These are phyloP conservation scores for Globisporangium acanthophoron DNA, from an alignment of 352 stramenopile genomes.

Conservation along the genomic window DNA sequence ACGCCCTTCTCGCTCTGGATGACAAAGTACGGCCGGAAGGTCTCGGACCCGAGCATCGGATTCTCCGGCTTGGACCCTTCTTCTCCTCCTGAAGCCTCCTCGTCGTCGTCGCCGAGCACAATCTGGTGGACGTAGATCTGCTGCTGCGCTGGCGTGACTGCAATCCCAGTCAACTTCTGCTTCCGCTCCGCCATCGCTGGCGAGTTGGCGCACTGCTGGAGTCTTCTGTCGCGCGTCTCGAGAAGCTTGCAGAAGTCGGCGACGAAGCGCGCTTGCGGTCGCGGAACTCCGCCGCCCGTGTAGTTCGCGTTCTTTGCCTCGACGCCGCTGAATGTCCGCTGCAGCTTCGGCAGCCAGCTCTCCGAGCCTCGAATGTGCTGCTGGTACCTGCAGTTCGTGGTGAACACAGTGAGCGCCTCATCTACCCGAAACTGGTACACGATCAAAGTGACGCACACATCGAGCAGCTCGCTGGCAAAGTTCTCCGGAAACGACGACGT, in stretches of 20 bases:
- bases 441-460: conserved; percentile 33
- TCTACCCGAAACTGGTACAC: not conserved
- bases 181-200: conserved; percentile 56
- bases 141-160: conserved; percentile 60
- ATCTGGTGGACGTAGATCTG: conserved; percentile 80
- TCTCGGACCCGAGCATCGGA: conserved; percentile 9
- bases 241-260: conserved; percentile 72
- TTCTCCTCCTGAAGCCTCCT: not conserved
- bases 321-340: conserved; percentile 67
- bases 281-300: conserved; percentile 44
- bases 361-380: conserved; percentile 71
- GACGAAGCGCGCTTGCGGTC: conserved; percentile 75
- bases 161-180: conserved; percentile 72
- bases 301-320: conserved; percentile 72
- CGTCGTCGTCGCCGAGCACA: conserved; percentile 35
- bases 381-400: conserved; percentile 22
- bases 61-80: conserved; percentile 4
- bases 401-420: not conserved
- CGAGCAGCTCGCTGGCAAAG: conserved; percentile 65
- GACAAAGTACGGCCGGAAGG: conserved; percentile 80
- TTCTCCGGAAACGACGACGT: conserved; percentile 58
- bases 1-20: conserved; percentile 84
- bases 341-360: conserved; percentile 68
- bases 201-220: conserved; percentile 38
- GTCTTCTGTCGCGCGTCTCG: conserved; percentile 63